Evolutionary conservation across 2,329 filamentous ascomycete genomes (phyloP), one percentile per base, ranked within the genome.

Genomic region (Dactylellina sp.): DNA sequence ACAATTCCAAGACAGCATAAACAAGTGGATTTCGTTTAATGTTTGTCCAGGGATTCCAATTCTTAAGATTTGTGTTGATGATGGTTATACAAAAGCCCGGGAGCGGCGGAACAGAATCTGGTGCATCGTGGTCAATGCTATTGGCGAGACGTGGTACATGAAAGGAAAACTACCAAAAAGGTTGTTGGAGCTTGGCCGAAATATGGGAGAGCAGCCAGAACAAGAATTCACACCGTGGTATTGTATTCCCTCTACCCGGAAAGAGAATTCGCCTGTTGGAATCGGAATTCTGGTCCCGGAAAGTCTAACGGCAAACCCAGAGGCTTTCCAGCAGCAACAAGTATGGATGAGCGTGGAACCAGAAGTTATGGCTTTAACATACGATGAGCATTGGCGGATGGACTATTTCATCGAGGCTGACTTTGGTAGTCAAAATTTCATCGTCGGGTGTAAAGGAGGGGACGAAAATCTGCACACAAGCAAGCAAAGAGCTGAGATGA

Each of bases 51-150:
- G 95, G 42, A 93, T 98, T 1, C 95, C 95, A 0, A 95, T 99
- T 75, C 86, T 97, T 61, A 87, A 88, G 0, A 88, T 99, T 72
- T 87, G 87, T 47, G 87, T 97, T 5, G 95, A 99, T 78, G 93
- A 97, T 25, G 88, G 88, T 59, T 95, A 93, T 81, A 93, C 86
- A 53, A 81, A 85, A 24, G 89, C 88, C 77, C 89, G 93, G 28
- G 89, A 89, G 79, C 83, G 86, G 2, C 84, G 89, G 55, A 86
- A 87, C 11, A 89, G 93, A 25, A 86, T 95, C 11, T 98, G 93
- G 92, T 92, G 91, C n/a, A 89, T 94, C 44, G 91, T 88, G n/a
- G 82, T 99, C 59, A 99, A 99, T 80, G 94, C 95, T 0, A 84
- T 99, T 7, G 95, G 95, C 0, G 95, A 99, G 80, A 84, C 97